A percentile compares a stretch with the other conserved stretches of the same genome.
Evolutionary conservation across 305 asterid genomes (phyloP).

Genomic region (Solanum hybrid): DNA sequence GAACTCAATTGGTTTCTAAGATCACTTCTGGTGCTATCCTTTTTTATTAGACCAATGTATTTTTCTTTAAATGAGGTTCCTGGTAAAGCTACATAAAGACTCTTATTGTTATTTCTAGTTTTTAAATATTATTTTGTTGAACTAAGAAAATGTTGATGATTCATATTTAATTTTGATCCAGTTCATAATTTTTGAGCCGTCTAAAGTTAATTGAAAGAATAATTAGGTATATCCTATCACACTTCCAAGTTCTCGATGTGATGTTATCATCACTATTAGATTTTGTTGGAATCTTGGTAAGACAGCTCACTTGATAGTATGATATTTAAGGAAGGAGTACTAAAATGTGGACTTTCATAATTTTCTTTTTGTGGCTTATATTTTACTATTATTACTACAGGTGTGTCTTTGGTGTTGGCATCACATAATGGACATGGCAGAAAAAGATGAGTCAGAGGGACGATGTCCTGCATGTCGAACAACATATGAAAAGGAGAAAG

Average conservation of each 20-base stretch:
- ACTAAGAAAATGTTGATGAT: not conserved
- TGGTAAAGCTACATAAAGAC: not conserved
- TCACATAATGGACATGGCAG: constrained; percentile 96
- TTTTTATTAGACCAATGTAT: not conserved
- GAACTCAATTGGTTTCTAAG: not conserved
- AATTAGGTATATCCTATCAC: not conserved
- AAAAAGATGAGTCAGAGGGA: constrained; percentile 78
- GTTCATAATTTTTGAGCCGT: not conserved
- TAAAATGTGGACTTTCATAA: not conserved
- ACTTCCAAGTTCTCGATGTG: not conserved
- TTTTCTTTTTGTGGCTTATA: constrained; percentile 8
- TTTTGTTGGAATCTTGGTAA: not conserved
- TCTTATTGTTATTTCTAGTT: not conserved
- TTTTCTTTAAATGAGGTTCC: not conserved
- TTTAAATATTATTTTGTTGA: not conserved
- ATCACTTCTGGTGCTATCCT: not conserved
- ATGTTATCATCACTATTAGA: not conserved
- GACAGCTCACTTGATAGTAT: not conserved
- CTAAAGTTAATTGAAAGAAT: not conserved
- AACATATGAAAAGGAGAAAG: constrained; percentile 80
- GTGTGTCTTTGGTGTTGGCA: constrained; percentile 99
- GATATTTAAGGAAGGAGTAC: not conserved
- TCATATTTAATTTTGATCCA: not conserved
- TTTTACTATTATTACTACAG: constrained; percentile 24
- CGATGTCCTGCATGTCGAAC: constrained; percentile 95